phyloP scores from a whole-genome alignment of 352 stramenopile genomes.

The Pythium insidiosum region DNA sequence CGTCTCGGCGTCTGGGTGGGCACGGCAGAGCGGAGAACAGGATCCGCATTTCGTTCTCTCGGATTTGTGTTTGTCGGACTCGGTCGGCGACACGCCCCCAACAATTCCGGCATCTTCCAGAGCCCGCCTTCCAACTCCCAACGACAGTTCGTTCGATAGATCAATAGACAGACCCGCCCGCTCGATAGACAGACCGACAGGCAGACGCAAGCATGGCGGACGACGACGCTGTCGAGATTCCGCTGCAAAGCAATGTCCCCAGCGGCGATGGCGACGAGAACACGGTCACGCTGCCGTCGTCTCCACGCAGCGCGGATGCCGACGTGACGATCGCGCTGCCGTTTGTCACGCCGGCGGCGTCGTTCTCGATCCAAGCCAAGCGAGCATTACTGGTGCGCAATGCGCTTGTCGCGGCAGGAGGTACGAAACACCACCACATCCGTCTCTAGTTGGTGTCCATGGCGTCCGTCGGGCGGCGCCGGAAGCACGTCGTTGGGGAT shows the following conservation, averaged over 20 bases:
- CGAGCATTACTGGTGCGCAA: slow-evolving; percentile 60
- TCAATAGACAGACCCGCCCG: no score
- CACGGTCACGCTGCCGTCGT: slow-evolving; percentile 46
- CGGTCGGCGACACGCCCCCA: no score
- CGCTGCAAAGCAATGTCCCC: slow-evolving; percentile 42
- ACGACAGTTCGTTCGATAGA: no score
- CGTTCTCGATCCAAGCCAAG: slow-evolving; percentile 64
- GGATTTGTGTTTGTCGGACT: no score
- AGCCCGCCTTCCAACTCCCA: neutral
- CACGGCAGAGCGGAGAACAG: no score
- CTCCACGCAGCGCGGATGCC: slow-evolving; percentile 26
- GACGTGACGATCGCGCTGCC: slow-evolving; percentile 47
- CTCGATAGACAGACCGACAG: neutral
- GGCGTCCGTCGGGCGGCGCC: neutral
- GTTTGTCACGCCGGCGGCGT: slow-evolving; percentile 43
- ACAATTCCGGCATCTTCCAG: neutral
- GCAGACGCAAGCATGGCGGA: neutral
- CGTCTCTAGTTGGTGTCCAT: neutral
- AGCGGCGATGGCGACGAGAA: no score
- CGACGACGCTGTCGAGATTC: slow-evolving; percentile 17
- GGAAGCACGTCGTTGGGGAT: no score
- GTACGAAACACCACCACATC: slow-evolving; percentile 21
- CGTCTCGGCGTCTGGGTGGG: no score
- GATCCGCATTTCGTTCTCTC: no score
- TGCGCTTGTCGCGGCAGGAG: slow-evolving; percentile 54